Conservation (phyloP, 495 filamentous ascomycete genomes). For the Thozetella sp. region DNA sequence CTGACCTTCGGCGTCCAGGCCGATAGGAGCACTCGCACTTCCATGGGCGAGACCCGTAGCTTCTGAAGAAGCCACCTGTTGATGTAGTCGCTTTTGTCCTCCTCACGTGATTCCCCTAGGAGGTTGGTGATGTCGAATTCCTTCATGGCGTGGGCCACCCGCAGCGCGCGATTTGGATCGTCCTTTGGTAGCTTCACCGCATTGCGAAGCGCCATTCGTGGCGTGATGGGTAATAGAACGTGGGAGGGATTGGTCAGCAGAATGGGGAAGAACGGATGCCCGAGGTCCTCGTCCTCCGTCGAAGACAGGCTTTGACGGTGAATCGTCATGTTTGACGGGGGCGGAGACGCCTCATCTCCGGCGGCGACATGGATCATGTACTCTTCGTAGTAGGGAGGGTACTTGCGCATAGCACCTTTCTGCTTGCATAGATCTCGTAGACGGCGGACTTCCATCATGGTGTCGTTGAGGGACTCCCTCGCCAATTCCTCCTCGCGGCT, state of each 20-base stretch:
- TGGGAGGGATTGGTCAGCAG: conserved; percentile 33
- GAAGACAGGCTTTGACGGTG: conserved; percentile 7
- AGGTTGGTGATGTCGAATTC: conserved; percentile 30
- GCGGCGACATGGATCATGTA: conserved; percentile 17
- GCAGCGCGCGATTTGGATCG: conserved; percentile 15
- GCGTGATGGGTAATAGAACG: conserved; percentile 19
- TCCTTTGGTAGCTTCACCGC: conserved; percentile 21
- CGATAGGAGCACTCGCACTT: conserved; percentile 40
- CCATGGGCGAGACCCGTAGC: conserved; percentile 41
- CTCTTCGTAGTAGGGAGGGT: conserved; percentile 27
- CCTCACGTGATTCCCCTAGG: conserved; percentile 20
- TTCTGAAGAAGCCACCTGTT: conserved; percentile 50
- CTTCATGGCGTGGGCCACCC: conserved; percentile 25
- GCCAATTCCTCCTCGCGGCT: conserved; percentile 9
- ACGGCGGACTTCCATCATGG: conserved; percentile 11
- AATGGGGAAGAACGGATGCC: conserved; percentile 27
- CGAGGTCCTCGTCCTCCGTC: conserved; percentile 4
- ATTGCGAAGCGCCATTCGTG: conserved; percentile 15
- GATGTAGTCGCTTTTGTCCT: conserved; percentile 39
- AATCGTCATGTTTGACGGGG: conserved; percentile 21
- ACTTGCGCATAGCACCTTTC: conserved; percentile 28
- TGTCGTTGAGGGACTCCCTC: conserved; percentile 13
- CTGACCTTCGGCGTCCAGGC: conserved; percentile 30
- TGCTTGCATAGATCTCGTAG: conserved; percentile 21
- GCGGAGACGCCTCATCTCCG: conserved; percentile 8